A percentile compares a stretch with the other conserved stretches of the same genome.
These are phyloP conservation scores for Zygosaccharomyces rouxii DNA, from an alignment of 805 yeast genomes.

Conservation along the genomic window DNA sequence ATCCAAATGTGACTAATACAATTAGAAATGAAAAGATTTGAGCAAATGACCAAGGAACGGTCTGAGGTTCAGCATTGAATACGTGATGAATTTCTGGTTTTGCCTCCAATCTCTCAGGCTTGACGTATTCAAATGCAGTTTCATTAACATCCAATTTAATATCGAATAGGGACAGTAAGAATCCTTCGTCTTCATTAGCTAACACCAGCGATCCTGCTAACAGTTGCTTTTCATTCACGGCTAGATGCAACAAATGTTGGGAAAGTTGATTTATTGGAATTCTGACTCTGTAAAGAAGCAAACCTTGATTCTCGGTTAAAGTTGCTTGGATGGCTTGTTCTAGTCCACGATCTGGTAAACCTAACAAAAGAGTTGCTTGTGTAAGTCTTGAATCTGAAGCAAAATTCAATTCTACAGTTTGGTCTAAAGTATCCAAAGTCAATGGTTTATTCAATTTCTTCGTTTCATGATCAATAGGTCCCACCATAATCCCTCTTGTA, in stretches of 20 bases:
- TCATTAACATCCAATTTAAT: conserved; percentile 11
- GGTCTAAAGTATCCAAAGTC: conserved; percentile 13
- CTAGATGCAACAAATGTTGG: conserved; percentile 21
- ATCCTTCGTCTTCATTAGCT: conserved; percentile 12
- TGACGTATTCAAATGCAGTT: conserved; percentile 7
- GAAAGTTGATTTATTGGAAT: conserved; percentile 20
- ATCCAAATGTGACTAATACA: conserved; percentile 38
- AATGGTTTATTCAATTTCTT: conserved; percentile 12
- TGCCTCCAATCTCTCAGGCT: conserved; percentile 38
- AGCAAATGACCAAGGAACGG: conserved; percentile 51
- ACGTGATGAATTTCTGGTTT: conserved; percentile 60
- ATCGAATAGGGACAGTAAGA: conserved; percentile 21
- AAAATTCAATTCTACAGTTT: conserved; percentile 20
- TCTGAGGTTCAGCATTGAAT: conserved; percentile 52
- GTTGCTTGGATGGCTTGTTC: conserved; percentile 23
- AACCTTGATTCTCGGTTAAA: conserved; percentile 17
- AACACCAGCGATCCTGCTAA: conserved; percentile 23
- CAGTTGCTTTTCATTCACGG: conserved; percentile 15
- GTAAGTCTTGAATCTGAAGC: conserved; percentile 20
- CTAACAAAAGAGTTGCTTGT: conserved; percentile 26
- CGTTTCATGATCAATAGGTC: conserved; percentile 10
- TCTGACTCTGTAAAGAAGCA: conserved; percentile 16
- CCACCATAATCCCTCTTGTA: conserved; percentile 15
- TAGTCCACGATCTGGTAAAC: conserved; percentile 22
- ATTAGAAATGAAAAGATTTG: conserved; percentile 45